Evolutionary conservation across 345 rosid genomes (phyloP).

Genomic region (Chamaenerion angustifolium): DNA sequence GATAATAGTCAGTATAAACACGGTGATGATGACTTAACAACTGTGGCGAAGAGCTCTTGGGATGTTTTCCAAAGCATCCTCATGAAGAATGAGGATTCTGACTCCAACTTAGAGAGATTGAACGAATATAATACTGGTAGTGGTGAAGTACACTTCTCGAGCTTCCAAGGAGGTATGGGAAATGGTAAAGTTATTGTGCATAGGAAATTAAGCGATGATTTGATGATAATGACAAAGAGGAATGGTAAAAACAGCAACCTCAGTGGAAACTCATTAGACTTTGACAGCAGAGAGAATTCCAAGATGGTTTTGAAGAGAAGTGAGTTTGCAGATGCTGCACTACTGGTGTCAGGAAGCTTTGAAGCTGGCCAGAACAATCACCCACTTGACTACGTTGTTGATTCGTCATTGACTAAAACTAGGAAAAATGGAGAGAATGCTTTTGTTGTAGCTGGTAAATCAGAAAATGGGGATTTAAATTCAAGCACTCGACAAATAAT

Average conservation of each 20-base stretch:
- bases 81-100: slow-evolving; percentile 29
- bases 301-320: slow-evolving; percentile 32
- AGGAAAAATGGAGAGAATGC: slow-evolving; percentile 55
- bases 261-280: slow-evolving; percentile 21
- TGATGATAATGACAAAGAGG: slow-evolving; percentile 25
- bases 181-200: slow-evolving; percentile 6
- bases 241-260: slow-evolving; percentile 18
- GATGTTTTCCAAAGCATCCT: slow-evolving; percentile 57
- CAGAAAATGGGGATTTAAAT: slow-evolving; percentile 18
- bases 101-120: slow-evolving; percentile 9
- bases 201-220: slow-evolving; percentile 22
- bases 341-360: slow-evolving; percentile 28
- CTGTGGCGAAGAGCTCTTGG: too few relatives aligned
- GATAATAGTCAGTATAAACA: slow-evolving; percentile 9
- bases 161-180: too few relatives aligned
- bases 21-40: too few relatives aligned
- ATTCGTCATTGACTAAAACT: slow-evolving; percentile 22
- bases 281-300: slow-evolving; percentile 29
- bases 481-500: slow-evolving; percentile 17
- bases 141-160: background rate
- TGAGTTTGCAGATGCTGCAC: slow-evolving; percentile 32
- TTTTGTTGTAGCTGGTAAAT: slow-evolving; percentile 22
- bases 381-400: slow-evolving; percentile 17
- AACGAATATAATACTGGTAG: slow-evolving; percentile 7
- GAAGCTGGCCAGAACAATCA: slow-evolving; percentile 26